Evolutionary conservation across 2,329 filamentous ascomycete genomes (phyloP), one percentile per base, ranked within the genome.

Genomic region (Fusarium neocosmosporiellum): DNA sequence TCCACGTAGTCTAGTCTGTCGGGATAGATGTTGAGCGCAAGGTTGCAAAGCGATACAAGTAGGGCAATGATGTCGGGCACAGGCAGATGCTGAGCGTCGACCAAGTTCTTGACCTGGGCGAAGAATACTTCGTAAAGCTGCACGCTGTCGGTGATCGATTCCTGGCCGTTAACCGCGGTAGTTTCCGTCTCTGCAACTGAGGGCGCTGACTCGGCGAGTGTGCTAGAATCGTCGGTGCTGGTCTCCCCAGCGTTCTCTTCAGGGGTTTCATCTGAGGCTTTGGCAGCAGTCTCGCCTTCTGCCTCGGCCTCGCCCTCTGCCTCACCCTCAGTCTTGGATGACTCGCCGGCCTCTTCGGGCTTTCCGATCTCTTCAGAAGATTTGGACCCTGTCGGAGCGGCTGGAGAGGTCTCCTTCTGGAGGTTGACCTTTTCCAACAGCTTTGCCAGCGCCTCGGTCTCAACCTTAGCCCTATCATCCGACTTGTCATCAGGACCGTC

Each of bases 51-150:
- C 6, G 96, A 99, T n/a, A 97, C 96, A 50, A 98, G 87, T 46
- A 99, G 86, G 11, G 95, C 96, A 76, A 98, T 96, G 20, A 94
- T 97, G 80, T 99, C 97, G 81, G 97, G 95, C 73, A 99, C 96
- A 1, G 95, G 93, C 60, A 99, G 87, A 75, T 94, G 92, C 79
- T 98, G 94, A 60, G 93, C 94, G 82, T 95, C 96, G 70, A 98
- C 95, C 59, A 99, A 86, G 78, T 96, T 95, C 79, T 97, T 93
- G 70, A 98, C 96, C 82, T 98, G 96, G 59, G 95, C 92, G 79
- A 98, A 97, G 87, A 98, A 99, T 67, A 98, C 94, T 83, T 98
- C 95, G 81, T 98, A 98, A 27, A 99, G 89, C 83, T 94, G 96
- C 66, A 98, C 91, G 77, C 94, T 92, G 60, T 91, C 88, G 1